Evolutionary conservation across 169 alveolate genomes (phyloP).

Genomic region (Babesia bovis): DNA sequence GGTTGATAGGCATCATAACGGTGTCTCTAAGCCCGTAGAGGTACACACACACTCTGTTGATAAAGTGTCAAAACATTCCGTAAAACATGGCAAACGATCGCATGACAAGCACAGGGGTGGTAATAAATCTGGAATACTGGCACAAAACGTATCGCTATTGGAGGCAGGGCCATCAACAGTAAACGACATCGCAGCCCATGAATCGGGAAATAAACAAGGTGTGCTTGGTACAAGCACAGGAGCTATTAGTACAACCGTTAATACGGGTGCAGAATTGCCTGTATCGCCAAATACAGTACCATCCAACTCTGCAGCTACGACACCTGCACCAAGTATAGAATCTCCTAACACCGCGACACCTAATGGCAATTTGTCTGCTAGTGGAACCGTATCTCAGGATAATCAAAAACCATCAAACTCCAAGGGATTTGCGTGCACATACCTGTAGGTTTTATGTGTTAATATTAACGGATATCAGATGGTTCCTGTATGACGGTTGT

Average conservation of each 20-base stretch:
- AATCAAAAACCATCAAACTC: no score
- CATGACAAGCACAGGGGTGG: not conserved
- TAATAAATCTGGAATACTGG: constrained; percentile 4
- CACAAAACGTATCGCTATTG: not conserved
- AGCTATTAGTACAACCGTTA: no score
- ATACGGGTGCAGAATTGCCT: not conserved
- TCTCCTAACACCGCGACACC: not conserved
- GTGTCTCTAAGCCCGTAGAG: not conserved
- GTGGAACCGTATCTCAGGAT: no score
- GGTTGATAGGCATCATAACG: constrained; percentile 1
- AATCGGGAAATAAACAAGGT: no score
- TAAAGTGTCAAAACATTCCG: not conserved
- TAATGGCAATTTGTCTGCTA: not conserved
- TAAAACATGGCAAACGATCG: not conserved
- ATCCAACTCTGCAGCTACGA: not conserved
- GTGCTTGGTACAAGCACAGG: no score
- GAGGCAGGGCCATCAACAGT: constrained; percentile 1
- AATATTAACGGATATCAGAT: no score
- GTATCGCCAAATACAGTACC: not conserved
- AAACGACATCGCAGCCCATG: no score
- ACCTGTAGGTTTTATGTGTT: constrained; percentile 44
- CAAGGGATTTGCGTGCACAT: constrained; percentile 13
- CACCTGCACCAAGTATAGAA: not conserved
- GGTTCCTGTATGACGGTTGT: constrained; percentile 31
- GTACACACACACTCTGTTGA: constrained; percentile 8